Conservation (phyloP, 768 basidiomycete genomes). For the Trametes maxima region DNA sequence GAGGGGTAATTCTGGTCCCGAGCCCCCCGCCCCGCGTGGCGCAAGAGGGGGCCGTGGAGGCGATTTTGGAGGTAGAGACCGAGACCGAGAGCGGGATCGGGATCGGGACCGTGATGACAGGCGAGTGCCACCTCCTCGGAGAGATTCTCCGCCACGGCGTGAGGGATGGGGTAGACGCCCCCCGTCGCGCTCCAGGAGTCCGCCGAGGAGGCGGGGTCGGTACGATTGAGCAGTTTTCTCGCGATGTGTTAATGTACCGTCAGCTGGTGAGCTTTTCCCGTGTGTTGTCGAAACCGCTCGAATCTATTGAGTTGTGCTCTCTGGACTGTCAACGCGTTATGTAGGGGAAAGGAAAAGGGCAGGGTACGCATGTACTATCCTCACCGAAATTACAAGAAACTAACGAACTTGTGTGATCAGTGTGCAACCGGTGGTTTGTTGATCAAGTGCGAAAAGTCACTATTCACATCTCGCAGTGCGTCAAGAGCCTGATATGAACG, state of each 20-base stretch:
- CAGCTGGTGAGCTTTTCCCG: neutral
- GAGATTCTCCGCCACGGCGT: conserved; percentile 26
- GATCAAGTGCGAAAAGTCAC: no score
- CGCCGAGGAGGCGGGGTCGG: conserved; percentile 38
- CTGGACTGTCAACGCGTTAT: no score
- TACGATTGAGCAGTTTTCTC: conserved; percentile 18
- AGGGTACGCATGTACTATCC: no score
- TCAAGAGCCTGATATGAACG: no score
- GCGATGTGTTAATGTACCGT: neutral
- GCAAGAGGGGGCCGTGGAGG: conserved; percentile 48
- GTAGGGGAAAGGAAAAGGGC: no score
- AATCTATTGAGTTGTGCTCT: neutral
- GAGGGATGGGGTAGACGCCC: conserved; percentile 38
- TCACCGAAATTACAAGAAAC: no score
- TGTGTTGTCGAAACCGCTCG: neutral
- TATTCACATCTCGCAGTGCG: no score
- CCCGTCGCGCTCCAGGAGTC: conserved; percentile 43
- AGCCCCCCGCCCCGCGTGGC: conserved; percentile 39
- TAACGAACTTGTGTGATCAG: no score
- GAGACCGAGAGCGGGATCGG: conserved; percentile 22
- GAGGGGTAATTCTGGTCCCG: conserved; percentile 67
- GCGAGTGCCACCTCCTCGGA: conserved; percentile 19
- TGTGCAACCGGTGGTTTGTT: no score
- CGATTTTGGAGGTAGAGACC: conserved; percentile 27
- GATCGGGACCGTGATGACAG: conserved; percentile 30